Conservation (phyloP, 805 yeast genomes). For the Monosporozyma aquatica region DNA sequence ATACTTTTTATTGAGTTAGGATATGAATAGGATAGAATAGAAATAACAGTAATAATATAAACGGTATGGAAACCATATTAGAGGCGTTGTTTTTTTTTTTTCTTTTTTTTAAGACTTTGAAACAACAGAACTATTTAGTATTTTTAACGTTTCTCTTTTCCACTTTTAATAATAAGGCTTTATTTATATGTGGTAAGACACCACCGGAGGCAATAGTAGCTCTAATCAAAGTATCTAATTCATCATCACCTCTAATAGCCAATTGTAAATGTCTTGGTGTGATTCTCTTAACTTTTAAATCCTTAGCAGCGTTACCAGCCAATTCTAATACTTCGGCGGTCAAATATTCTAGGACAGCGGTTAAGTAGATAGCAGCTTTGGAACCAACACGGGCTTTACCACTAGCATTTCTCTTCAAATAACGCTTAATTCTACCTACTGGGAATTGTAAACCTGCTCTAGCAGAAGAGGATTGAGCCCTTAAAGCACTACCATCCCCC, state of each 20-base stretch:
- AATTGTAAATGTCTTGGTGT: conserved; percentile 95
- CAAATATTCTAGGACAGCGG: conserved; percentile 91
- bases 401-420: conserved; percentile 83
- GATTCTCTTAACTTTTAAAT: conserved; percentile 89
- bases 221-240: conserved; percentile 83
- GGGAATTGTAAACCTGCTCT: conserved; percentile 96
- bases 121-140: neutral
- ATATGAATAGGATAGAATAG: conserved; percentile 1
- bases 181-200: conserved; percentile 90
- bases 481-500: conserved; percentile 33
- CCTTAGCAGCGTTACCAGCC: conserved; percentile 98
- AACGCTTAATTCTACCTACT: conserved; percentile 97
- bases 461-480: conserved; percentile 82
- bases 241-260: conserved; percentile 98
- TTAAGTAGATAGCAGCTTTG: conserved; percentile 89
- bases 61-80: neutral
- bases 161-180: conserved; percentile 68
- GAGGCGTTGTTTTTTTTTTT: neutral
- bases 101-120: neutral
- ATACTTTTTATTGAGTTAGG: neutral
- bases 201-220: conserved; percentile 98
- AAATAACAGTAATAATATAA: neutral
- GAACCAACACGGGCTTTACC: conserved; percentile 83
- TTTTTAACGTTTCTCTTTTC: conserved; percentile 27
- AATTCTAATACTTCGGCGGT: conserved; percentile 95